phyloP scores from a whole-genome alignment of 208 protist genomes.

The Trypanosoma rangeli region DNA sequence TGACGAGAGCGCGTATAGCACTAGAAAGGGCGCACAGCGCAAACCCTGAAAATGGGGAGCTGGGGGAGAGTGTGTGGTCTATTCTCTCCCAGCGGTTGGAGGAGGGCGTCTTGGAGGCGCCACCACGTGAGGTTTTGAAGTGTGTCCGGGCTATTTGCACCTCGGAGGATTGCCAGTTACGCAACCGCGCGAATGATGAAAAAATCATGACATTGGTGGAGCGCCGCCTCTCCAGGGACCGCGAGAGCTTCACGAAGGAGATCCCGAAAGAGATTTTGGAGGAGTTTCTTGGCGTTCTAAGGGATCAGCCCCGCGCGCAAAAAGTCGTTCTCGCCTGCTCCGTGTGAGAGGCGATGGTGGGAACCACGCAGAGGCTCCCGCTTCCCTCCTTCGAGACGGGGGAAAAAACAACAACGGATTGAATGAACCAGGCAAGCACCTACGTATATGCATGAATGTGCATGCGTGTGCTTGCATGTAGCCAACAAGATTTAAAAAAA shows the following conservation, averaged over 20 bases:
- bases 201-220: slow-evolving; percentile 36
- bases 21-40: slow-evolving; percentile 51
- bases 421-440: background rate
- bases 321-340: slow-evolving; percentile 31
- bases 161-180: slow-evolving; percentile 30
- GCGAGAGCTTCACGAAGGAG: slow-evolving; percentile 28
- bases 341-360: slow-evolving; percentile 1
- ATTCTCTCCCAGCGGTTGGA: slow-evolving; percentile 48
- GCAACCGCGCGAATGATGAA: slow-evolving; percentile 48
- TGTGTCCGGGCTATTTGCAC: slow-evolving; percentile 30
- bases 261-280: slow-evolving; percentile 27
- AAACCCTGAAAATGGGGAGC: slow-evolving; percentile 32
- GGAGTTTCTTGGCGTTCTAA: slow-evolving; percentile 21
- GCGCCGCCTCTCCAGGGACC: slow-evolving; percentile 32
- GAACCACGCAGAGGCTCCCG: background rate
- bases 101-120: slow-evolving; percentile 29
- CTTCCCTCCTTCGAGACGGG: background rate
- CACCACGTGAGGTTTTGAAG: slow-evolving; percentile 34
- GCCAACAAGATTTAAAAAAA: background rate
- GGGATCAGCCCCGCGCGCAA: slow-evolving; percentile 30
- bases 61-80: slow-evolving; percentile 30
- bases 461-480: background rate
- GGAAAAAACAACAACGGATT: background rate
- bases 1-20: slow-evolving; percentile 38
- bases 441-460: background rate